phyloP scores from a whole-genome alignment of 148 eudicot genomes.

The Arctostaphylos glauca region DNA sequence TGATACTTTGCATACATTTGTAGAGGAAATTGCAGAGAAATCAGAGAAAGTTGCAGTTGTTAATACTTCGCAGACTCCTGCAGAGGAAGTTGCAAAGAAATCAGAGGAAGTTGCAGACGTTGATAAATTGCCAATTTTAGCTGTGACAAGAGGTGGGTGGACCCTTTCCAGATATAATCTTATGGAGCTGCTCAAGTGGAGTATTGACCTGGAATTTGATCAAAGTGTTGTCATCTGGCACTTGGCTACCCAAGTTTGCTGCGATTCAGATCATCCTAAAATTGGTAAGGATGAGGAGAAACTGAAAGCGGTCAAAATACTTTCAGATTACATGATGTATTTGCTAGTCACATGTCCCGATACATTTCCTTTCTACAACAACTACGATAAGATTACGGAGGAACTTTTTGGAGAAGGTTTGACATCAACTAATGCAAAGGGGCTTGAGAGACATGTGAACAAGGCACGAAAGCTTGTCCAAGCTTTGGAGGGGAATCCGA shows the following conservation, averaged over 20 bases:
- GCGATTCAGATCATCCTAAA: neutral
- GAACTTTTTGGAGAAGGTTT: neutral
- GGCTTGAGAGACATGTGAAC: neutral
- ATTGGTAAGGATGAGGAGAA: neutral
- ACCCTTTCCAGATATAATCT: too few species aligned
- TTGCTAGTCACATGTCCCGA: neutral
- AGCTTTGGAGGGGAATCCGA: neutral
- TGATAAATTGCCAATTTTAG: neutral
- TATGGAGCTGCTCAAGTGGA: too few species aligned
- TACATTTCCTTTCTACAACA: neutral
- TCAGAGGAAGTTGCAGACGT: too few species aligned
- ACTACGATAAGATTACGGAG: neutral
- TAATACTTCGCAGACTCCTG: too few species aligned
- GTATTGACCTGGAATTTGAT: too few species aligned
- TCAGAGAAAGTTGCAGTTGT: too few species aligned
- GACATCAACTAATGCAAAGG: too few species aligned
- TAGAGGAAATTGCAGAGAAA: too few species aligned
- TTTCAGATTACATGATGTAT: slow-evolving; percentile 3
- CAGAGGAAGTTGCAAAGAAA: too few species aligned
- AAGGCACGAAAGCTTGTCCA: neutral
- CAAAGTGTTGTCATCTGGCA: too few species aligned
- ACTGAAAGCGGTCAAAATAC: neutral
- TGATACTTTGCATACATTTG: too few species aligned
- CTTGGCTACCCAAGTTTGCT: neutral
- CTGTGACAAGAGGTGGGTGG: neutral